Evolutionary conservation across 2,329 filamentous ascomycete species (phyloP).

Genomic region (Ophiostoma sp.): DNA sequence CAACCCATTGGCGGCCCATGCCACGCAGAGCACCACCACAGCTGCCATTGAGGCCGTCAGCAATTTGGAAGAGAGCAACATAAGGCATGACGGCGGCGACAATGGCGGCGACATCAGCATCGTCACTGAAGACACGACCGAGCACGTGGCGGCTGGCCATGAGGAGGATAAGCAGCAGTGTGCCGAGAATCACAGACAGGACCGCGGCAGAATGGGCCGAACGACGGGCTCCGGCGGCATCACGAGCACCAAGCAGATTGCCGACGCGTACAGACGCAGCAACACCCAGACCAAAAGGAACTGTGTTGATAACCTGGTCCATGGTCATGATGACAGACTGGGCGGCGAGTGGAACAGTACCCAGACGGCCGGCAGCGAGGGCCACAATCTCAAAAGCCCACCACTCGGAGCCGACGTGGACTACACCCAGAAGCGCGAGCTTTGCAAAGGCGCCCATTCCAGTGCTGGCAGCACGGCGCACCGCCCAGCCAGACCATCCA

Average conservation of each 20-base stretch:
- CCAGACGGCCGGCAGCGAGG: conserved; percentile 75
- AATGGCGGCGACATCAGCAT: conserved; percentile 67
- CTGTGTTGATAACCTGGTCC: conserved; percentile 80
- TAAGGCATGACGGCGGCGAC: conserved; percentile 80
- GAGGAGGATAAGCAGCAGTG: conserved; percentile 65
- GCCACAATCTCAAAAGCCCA: conserved; percentile 94
- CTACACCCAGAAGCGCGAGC: conserved; percentile 71
- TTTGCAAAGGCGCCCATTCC: conserved; percentile 66
- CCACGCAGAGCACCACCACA: conserved; percentile 79
- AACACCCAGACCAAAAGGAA: conserved; percentile 84
- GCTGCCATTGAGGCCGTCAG: conserved; percentile 80
- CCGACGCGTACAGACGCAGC: conserved; percentile 76
- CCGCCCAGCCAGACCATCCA: conserved; percentile 76
- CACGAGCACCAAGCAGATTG: conserved; percentile 72
- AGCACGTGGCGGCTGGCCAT: conserved; percentile 72
- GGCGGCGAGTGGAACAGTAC: conserved; percentile 75
- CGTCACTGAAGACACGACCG: conserved; percentile 78
- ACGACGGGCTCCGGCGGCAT: conserved; percentile 64
- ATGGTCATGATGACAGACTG: conserved; percentile 90
- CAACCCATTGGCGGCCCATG: conserved; percentile 84
- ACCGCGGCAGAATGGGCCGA: conserved; percentile 75
- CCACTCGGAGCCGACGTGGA: conserved; percentile 90
- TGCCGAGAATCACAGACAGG: conserved; percentile 69
- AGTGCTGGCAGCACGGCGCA: conserved; percentile 61
- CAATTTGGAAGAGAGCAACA: conserved; percentile 87